phyloP scores from a whole-genome alignment of 495 filamentous ascomycete genomes.

The Aspergillus indologenus region DNA sequence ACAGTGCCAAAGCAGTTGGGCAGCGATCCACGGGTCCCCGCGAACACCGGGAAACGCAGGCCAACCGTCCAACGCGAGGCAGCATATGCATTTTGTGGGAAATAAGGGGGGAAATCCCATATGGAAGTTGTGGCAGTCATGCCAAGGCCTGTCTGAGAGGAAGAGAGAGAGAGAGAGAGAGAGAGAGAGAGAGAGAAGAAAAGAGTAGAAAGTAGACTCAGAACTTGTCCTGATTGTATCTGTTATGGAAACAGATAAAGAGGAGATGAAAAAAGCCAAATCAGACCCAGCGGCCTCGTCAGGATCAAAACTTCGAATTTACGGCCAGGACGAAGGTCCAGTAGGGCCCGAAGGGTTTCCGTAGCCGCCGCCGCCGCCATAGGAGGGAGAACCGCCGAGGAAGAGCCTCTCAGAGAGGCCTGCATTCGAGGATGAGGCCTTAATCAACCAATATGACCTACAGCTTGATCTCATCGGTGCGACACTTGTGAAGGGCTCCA shows the following conservation, averaged over 20 bases:
- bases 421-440: too few species aligned
- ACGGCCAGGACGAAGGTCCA: slow-evolving; percentile 93
- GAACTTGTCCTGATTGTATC: slow-evolving; percentile 49
- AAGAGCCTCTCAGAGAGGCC: too few species aligned
- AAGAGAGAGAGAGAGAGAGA: too few species aligned
- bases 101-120: slow-evolving; percentile 23
- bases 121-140: slow-evolving; percentile 47
- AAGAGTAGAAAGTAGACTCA: slow-evolving; percentile 39
- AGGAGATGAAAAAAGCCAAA: slow-evolving; percentile 43
- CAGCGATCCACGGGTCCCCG: too few species aligned
- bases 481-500: too few species aligned
- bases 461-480: too few species aligned
- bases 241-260: slow-evolving; percentile 35
- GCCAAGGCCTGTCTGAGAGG: slow-evolving; percentile 50
- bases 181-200: slow-evolving; percentile 38
- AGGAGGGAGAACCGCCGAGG: slow-evolving; percentile 34
- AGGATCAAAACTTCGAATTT: slow-evolving; percentile 53
- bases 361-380: slow-evolving; percentile 48
- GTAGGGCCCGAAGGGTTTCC: slow-evolving; percentile 83
- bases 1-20: too few species aligned
- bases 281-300: slow-evolving; percentile 47
- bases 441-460: too few species aligned
- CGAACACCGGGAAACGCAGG: too few species aligned
- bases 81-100: too few species aligned
- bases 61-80: too few species aligned